Conservation (phyloP, 1,284 basidiomycete species). For the Kwoniella shivajii region DNA sequence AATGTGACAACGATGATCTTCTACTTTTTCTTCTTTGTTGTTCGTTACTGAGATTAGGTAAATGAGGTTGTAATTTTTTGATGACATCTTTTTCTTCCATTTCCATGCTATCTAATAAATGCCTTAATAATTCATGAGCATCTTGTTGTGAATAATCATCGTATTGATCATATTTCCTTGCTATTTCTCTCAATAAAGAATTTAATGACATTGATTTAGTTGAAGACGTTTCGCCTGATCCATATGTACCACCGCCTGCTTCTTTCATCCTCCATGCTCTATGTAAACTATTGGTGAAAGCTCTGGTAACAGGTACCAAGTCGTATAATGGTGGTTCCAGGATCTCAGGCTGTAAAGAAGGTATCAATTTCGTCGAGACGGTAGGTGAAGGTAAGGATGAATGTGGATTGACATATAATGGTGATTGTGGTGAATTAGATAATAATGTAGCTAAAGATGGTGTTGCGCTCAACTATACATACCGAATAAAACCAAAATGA, state of each 20-base stretch:
- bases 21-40: slow-evolving; percentile 3
- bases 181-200: slow-evolving; percentile 67
- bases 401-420: slow-evolving; percentile 19
- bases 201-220: slow-evolving; percentile 50
- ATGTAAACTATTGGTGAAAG: slow-evolving; percentile 45
- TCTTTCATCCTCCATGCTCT: slow-evolving; percentile 52
- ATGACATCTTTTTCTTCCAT: slow-evolving; percentile 92
- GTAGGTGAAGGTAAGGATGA: slow-evolving; percentile 34
- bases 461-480: slow-evolving; percentile 39
- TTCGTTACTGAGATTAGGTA: slow-evolving; percentile 5
- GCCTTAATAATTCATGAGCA: slow-evolving; percentile 87
- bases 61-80: slow-evolving; percentile 35
- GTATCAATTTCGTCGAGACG: slow-evolving; percentile 35
- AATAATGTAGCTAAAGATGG: slow-evolving; percentile 41
- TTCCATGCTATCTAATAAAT: slow-evolving; percentile 86
- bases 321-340: slow-evolving; percentile 48
- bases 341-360: slow-evolving; percentile 43
- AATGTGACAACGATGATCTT: too few species aligned
- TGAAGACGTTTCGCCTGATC: slow-evolving; percentile 31
- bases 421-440: slow-evolving; percentile 28
- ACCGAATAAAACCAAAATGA: background rate
- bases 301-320: slow-evolving; percentile 48
- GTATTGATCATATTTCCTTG: slow-evolving; percentile 88
- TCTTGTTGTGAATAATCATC: slow-evolving; percentile 82
- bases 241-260: slow-evolving; percentile 40